These are phyloP conservation scores for Hemileccinum rubropunctum DNA, from an alignment of 768 basidiomycete genomes.

Conservation along the genomic window DNA sequence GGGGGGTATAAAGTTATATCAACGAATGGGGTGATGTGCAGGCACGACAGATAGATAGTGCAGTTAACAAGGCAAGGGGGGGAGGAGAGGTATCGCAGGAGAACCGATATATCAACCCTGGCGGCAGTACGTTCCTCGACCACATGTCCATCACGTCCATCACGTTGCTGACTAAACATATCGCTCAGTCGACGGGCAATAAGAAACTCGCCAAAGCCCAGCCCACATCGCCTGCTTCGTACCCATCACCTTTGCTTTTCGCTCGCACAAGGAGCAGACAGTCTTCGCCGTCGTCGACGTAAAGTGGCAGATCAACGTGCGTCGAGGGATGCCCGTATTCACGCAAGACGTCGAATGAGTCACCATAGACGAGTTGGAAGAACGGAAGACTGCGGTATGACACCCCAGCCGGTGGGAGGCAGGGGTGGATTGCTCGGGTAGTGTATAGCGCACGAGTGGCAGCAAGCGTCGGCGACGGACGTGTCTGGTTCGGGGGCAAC, in stretches of 20 bases:
- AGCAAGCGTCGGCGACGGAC: conserved; percentile 24
- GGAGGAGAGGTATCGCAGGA: conserved; percentile 15
- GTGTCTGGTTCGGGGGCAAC: conserved; percentile 13
- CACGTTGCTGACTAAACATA: conserved; percentile 1
- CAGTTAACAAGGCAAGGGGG: background rate
- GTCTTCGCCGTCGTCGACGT: conserved; percentile 75
- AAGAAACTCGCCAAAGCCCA: conserved; percentile 86
- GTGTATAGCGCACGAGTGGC: conserved; percentile 54
- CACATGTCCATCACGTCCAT: background rate
- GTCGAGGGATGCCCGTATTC: conserved; percentile 79
- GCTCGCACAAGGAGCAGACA: conserved; percentile 74
- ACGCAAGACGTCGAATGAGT: conserved; percentile 64
- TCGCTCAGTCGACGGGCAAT: conserved; percentile 48
- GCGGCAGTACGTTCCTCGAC: background rate
- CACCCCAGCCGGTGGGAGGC: conserved; percentile 59
- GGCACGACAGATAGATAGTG: conserved; percentile 13
- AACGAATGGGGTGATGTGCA: too few relatives aligned
- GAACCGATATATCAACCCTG: conserved; percentile 1
- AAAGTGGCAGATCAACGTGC: conserved; percentile 69
- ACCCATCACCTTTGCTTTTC: conserved; percentile 21
- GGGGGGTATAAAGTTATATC: background rate
- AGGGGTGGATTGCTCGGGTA: conserved; percentile 68
- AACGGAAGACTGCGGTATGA: conserved; percentile 75
- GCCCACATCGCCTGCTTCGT: conserved; percentile 50
- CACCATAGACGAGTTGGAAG: conserved; percentile 63